Conservation (phyloP, 1,139 yeast genomes). For the Taiozyma sp. region DNA sequence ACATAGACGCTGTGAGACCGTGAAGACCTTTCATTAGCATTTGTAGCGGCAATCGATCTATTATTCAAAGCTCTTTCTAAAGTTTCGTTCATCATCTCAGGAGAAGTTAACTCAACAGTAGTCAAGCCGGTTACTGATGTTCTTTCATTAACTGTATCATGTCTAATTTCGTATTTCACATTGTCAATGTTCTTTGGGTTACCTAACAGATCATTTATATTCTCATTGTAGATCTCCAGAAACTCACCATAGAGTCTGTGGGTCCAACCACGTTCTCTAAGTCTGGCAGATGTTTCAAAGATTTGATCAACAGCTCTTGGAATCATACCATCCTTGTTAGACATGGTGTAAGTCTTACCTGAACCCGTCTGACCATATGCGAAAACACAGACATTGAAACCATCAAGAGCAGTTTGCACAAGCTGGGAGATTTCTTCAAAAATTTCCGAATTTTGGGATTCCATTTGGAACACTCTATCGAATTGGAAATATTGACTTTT, state of each 20-base stretch:
- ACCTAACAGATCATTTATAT: slow-evolving; percentile 62
- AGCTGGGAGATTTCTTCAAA: slow-evolving; percentile 85
- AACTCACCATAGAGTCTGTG: slow-evolving; percentile 71
- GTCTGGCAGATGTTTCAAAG: slow-evolving; percentile 50
- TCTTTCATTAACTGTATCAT: slow-evolving; percentile 47
- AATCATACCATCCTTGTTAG: slow-evolving; percentile 73
- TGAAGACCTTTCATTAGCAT: slow-evolving; percentile 74
- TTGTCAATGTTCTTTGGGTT: slow-evolving; percentile 22
- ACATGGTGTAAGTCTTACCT: slow-evolving; percentile 93
- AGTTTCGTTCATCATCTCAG: slow-evolving; percentile 46
- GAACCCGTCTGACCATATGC: slow-evolving; percentile 99
- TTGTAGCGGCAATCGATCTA: slow-evolving; percentile 80
- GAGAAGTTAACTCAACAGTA: slow-evolving; percentile 41
- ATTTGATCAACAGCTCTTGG: slow-evolving; percentile 74
- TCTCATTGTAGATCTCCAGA: slow-evolving; percentile 87
- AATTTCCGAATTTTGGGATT: slow-evolving; percentile 51
- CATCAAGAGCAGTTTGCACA: slow-evolving; percentile 87
- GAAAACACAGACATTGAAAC: slow-evolving; percentile 87
- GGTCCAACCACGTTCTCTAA: slow-evolving; percentile 56
- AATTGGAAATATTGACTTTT: slow-evolving; percentile 49
- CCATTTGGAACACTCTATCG: slow-evolving; percentile 70
- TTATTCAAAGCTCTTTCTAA: slow-evolving; percentile 53
- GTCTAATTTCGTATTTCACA: slow-evolving; percentile 65
- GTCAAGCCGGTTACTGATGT: slow-evolving; percentile 63
- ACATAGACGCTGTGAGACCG: slow-evolving; percentile 73